Evolutionary conservation across 169 alveolate species (phyloP).

Genomic region (Plasmodium gaboni): DNA sequence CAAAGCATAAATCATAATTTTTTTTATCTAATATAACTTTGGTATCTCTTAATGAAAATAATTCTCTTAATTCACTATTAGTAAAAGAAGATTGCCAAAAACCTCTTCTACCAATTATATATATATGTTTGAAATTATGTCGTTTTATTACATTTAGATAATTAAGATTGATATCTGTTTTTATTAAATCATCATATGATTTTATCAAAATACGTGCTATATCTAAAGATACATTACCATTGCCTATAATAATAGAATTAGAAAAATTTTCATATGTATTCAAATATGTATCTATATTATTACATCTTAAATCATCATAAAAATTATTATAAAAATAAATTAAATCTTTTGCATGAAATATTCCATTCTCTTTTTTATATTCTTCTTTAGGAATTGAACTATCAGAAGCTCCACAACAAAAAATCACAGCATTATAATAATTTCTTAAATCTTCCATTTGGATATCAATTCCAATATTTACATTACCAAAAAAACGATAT

Average conservation of each 20-base stretch:
- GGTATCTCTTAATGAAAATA: conserved; percentile 18
- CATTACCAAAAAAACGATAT: conserved; percentile 87
- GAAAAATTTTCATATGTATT: conserved; percentile 43
- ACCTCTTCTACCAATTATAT: conserved; percentile 64
- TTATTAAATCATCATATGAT: conserved; percentile 27
- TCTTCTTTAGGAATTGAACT: conserved; percentile 55
- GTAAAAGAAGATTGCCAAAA: conserved; percentile 63
- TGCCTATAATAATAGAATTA: conserved; percentile 84
- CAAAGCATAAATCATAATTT: conserved; percentile 43
- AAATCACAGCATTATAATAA: conserved; percentile 76
- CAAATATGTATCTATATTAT: conserved; percentile 31
- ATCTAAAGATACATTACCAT: conserved; percentile 92
- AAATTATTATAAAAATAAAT: conserved; percentile 41
- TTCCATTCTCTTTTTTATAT: conserved; percentile 3
- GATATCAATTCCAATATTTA: conserved; percentile 77
- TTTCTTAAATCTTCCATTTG: conserved; percentile 79
- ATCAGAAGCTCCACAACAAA: conserved; percentile 88
- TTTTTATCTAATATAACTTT: conserved; percentile 59
- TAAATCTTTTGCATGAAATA: conserved; percentile 46
- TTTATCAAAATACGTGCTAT: conserved; percentile 84
- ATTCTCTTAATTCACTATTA: conserved; percentile 64
- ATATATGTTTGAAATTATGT: conserved; percentile 45
- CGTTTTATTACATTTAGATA: conserved; percentile 16
- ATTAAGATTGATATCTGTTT: conserved; percentile 53
- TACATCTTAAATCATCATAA: conserved; percentile 52